Evolutionary conservation across 805 yeast species (phyloP), one percentile per base, ranked within the genome.

Genomic region (Candida ponderosae): DNA sequence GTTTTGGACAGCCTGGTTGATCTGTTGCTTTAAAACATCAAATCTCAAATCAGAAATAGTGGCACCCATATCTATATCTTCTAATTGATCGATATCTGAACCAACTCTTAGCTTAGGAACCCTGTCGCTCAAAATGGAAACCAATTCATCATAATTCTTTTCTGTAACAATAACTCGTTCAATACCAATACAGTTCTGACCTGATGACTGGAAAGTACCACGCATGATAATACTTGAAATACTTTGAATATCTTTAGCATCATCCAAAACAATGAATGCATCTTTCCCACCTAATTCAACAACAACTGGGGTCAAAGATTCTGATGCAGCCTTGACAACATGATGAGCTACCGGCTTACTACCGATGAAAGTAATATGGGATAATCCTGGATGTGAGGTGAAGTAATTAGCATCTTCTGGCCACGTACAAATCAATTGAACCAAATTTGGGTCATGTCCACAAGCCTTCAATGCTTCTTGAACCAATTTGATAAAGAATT

Each of bases 251-350:
- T 79, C 76, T 43, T 74, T 65, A 29, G 75, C 81, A 47, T 86
- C 93, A 51, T 90, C 97, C 45, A 93, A 70, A 4, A 89, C 87
- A 36, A 93, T 70, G 17, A 87, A 76, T 0, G 97, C 82, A 58
- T 93, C 99, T 53, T 93, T 93, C 17, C 99, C 99, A 28, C 99
- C 99, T 28, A 93, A 68, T 59, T 93, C 99, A 9, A 87, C 89
- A 18, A 90, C 97, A 31, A 90, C 88, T 0, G 97, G 99, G 0
- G 96, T 90, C 50, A 93, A 66, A n/a, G 84, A 71, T 41, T 76
- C 75, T 32, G 96, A 73, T 2, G 97, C 97, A 31, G 89, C 84
- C 33, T 68, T 70, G 28, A 82, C 80, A 14, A 93, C 96, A 41
- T 76, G 76, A 53, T 88, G 93, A 4, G 97, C 97, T 19, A 93